Evolutionary conservation across 257 asterid genomes (phyloP).

Genomic region (Solanum microdontum): DNA sequence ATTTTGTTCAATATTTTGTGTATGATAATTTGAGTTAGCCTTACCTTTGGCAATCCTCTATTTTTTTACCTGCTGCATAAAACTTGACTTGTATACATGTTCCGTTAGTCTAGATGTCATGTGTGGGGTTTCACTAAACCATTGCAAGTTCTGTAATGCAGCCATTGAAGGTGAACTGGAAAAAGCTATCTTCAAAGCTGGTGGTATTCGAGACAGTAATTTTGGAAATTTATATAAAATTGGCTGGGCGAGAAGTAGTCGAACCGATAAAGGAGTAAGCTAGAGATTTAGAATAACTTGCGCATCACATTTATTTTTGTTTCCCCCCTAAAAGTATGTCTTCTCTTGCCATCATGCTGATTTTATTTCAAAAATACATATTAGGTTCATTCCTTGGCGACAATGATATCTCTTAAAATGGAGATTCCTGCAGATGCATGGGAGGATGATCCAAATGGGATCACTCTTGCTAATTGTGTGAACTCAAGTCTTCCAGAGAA

Average conservation of each 20-base stretch:
- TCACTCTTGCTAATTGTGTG: conserved; percentile 48
- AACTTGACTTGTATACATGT: not conserved
- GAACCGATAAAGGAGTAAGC: conserved; percentile 94
- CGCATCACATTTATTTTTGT: not conserved
- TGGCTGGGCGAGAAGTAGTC: conserved; percentile 95
- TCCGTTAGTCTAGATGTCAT: conserved; percentile 4
- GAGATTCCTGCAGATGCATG: conserved; percentile 91
- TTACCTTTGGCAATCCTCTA: not conserved
- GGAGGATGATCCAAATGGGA: conserved; percentile 82
- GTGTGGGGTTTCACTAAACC: conserved; percentile 19
- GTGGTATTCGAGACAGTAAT: conserved; percentile 88
- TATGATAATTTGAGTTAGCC: not conserved
- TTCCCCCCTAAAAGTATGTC: not conserved
- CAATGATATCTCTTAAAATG: conserved; percentile 83
- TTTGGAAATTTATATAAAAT: conserved; percentile 75
- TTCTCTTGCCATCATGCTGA: conserved; percentile 3
- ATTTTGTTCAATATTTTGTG: not conserved
- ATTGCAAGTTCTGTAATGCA: conserved; percentile 20
- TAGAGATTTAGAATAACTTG: not conserved
- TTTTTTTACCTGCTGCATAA: not conserved
- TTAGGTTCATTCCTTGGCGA: conserved; percentile 93
- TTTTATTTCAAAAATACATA: conserved; percentile 1
- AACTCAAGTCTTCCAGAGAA: conserved; percentile 64
- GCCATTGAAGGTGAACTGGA: conserved; percentile 94
- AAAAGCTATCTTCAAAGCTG: conserved; percentile 73